A percentile compares a stretch with the other conserved stretches of the same genome.
Evolutionary conservation across 2,329 filamentous ascomycete species (phyloP).

Genomic region (Aspergillus sp.): DNA sequence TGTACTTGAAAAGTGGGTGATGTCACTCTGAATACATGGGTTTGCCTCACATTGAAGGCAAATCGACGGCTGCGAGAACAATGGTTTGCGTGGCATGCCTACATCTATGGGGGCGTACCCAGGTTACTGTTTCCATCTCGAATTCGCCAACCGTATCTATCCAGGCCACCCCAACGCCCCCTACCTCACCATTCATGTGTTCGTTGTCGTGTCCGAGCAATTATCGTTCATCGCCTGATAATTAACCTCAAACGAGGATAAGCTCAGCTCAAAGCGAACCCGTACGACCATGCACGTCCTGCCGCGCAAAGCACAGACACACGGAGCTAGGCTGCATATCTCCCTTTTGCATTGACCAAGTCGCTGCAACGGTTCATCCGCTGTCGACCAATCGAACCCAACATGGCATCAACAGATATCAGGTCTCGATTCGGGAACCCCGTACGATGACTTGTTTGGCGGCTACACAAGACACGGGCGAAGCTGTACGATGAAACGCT

Average conservation of each 20-base stretch:
- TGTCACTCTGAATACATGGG: slow-evolving; percentile 21
- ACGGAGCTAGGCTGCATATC: not conserved
- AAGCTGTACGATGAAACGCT: not conserved
- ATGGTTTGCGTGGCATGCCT: not conserved
- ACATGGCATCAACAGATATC: not conserved
- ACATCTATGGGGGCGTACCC: not conserved
- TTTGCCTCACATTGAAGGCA: slow-evolving; percentile 13
- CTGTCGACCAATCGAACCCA: not conserved
- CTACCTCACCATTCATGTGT: no score
- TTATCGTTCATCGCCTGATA: not conserved
- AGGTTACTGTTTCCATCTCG: no score
- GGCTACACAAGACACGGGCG: not conserved
- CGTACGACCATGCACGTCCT: slow-evolving; percentile 4
- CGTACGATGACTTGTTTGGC: not conserved
- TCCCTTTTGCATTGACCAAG: not conserved
- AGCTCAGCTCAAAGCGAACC: not conserved
- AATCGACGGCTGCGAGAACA: slow-evolving; percentile 3
- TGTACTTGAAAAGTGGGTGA: slow-evolving; percentile 7
- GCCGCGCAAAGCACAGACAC: slow-evolving; percentile 1
- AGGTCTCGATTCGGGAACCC: not conserved
- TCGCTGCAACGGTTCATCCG: not conserved
- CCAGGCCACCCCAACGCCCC: no score
- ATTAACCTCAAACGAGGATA: not conserved
- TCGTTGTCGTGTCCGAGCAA: not conserved
- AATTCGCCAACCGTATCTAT: no score